phyloP scores from a whole-genome alignment of 208 protist species.

The Leishmania arabica region DNA sequence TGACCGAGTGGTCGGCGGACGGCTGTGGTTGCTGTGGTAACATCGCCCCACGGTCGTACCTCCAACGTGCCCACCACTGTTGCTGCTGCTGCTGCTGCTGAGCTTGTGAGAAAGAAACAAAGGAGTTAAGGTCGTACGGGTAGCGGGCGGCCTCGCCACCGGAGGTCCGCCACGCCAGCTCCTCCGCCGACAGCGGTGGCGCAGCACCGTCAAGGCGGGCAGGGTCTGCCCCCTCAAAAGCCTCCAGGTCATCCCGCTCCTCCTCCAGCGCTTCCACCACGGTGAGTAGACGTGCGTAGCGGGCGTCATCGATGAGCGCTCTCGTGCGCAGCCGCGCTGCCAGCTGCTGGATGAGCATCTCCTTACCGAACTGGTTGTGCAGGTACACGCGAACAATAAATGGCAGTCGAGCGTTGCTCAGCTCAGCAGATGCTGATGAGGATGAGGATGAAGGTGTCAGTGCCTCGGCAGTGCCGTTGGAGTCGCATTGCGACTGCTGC shows the following conservation, averaged over 20 bases:
- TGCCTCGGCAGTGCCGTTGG: background rate
- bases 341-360: constrained; percentile 65
- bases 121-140: constrained; percentile 35
- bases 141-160: constrained; percentile 42
- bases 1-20: background rate
- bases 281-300: constrained; percentile 47
- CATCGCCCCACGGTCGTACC: background rate
- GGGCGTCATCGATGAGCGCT: constrained; percentile 56
- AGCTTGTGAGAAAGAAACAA: constrained; percentile 38
- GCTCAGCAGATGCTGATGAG: background rate
- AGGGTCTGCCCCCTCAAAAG: background rate
- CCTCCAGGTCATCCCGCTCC: constrained; percentile 6
- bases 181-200: constrained; percentile 16
- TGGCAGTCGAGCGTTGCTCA: constrained; percentile 24
- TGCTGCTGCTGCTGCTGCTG: background rate
- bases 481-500: background rate
- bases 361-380: constrained; percentile 87
- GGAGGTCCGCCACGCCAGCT: constrained; percentile 21
- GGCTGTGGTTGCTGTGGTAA: background rate
- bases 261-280: constrained; percentile 44
- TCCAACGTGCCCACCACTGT: background rate
- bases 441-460: background rate
- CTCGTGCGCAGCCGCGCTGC: constrained; percentile 53
- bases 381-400: constrained; percentile 73
- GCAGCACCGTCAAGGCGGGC: background rate